Base-by-base conservation (phyloP, 345 rosid species). In the Heritiera littoralis region DNA sequence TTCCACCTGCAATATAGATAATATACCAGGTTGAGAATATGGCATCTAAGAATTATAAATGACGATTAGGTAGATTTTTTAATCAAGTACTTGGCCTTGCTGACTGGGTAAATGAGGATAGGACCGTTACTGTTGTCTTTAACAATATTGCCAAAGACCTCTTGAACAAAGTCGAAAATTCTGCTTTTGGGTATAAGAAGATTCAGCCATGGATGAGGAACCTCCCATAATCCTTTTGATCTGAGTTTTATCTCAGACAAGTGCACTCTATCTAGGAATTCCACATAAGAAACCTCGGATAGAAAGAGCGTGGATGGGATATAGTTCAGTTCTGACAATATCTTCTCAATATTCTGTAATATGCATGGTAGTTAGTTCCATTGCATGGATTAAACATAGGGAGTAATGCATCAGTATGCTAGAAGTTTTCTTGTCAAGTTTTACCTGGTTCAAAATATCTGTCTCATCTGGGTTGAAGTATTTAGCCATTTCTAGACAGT, bases 121-220 rank as follows among this genome's bases (percentile, higher is more conserved):
- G 97, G 99, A 60, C 99, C 98, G 40, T 94, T 92, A 89, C 80
- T 89, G 73, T 68, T 90, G 83, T 80, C 88, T 66, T 82, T 85
- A 60, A 97, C 80, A 72, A 97, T 94, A 66, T 86, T 87, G 77
- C 93, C 90, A 49, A 94, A 91, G 83, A 90, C 93, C 77, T 80
- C 86, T 75, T 76, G 64, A 60, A 93, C 90, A 72, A 97, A 97
- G 18, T 86, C 58, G 0, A 18, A 56, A 7, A 94, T 91, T 63
- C 86, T 80, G 88, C 90, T 90, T 81, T 81, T 89, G 4, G 99
- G 98, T 56, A 97, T 73, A 41, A 97, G 81, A 80, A 97, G 95
- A 83, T 93, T 94, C 59, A 97, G 75, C 99, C 99, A 97, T 67
- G 99, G 99, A 86, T 97, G 98, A 72, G 95, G 95, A 83, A 94